Conservation (phyloP, 2,329 filamentous ascomycete species). For the Gyromitra esculenta region DNA sequence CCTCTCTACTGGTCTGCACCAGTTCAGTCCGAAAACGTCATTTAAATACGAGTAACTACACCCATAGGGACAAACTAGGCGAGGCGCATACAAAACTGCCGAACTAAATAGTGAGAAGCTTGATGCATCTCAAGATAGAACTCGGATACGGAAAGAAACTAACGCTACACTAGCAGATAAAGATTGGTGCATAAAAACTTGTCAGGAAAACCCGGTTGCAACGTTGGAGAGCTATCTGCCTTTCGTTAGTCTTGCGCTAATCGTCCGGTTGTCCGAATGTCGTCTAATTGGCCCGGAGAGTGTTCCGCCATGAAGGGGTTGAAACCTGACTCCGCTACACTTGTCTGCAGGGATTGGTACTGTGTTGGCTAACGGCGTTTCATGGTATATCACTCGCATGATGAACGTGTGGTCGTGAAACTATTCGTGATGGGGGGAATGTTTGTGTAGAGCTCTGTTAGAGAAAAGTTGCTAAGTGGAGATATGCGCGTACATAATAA, state of each 20-base stretch:
- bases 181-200: not conserved
- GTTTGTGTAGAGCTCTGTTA: not conserved
- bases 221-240: not conserved
- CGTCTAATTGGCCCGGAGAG: not conserved
- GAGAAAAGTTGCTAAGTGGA: too few relatives aligned
- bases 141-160: not conserved
- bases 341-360: not conserved
- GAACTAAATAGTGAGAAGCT: too few relatives aligned
- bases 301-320: not conserved
- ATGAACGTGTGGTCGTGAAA: not conserved
- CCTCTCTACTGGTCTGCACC: not conserved
- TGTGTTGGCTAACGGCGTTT: not conserved
- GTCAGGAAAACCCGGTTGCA: not conserved
- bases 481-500: too few relatives aligned
- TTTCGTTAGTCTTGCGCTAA: not conserved
- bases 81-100: not conserved
- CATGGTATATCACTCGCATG: not conserved
- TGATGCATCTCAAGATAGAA: not conserved
- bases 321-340: not conserved
- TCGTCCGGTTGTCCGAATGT: not conserved
- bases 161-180: not conserved
- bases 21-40: not conserved
- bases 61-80: not conserved
- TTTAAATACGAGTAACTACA: not conserved
- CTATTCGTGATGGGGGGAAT: not conserved